These are phyloP conservation scores for Quercus agrifolia DNA, from an alignment of 306 rosid genomes.

Conservation along the genomic window DNA sequence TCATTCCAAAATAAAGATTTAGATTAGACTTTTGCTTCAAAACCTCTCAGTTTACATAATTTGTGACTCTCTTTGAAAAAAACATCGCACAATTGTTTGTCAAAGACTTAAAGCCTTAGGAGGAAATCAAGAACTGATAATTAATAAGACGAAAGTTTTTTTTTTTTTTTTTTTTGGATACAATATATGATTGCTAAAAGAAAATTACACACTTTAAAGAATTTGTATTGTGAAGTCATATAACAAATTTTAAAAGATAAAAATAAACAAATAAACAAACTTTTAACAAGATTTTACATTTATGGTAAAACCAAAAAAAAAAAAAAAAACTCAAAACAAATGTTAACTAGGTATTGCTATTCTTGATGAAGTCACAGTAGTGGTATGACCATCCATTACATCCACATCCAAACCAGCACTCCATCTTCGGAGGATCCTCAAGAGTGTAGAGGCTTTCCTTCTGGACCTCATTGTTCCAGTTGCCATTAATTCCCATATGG, in stretches of 20 bases:
- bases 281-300: neutral
- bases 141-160: too few species aligned
- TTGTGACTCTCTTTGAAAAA: too few species aligned
- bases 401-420: slow-evolving; percentile 65
- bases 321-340: neutral
- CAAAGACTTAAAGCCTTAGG: too few species aligned
- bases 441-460: slow-evolving; percentile 77
- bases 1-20: too few species aligned
- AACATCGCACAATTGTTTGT: too few species aligned
- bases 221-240: neutral
- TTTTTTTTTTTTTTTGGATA: too few species aligned
- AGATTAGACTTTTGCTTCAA: too few species aligned
- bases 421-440: slow-evolving; percentile 82
- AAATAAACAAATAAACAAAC: neutral
- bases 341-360: slow-evolving; percentile 16
- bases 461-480: slow-evolving; percentile 63
- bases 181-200: too few species aligned
- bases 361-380: slow-evolving; percentile 18
- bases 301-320: neutral
- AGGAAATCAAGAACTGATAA: too few species aligned
- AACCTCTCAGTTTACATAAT: too few species aligned
- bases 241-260: neutral
- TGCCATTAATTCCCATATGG: slow-evolving; percentile 85
- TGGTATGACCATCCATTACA: slow-evolving; percentile 30
- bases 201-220: too few species aligned